A percentile compares a stretch with the other conserved stretches of the same genome.
phyloP scores from a whole-genome alignment of 345 rosid genomes.

The Eucalyptus polybractea region DNA sequence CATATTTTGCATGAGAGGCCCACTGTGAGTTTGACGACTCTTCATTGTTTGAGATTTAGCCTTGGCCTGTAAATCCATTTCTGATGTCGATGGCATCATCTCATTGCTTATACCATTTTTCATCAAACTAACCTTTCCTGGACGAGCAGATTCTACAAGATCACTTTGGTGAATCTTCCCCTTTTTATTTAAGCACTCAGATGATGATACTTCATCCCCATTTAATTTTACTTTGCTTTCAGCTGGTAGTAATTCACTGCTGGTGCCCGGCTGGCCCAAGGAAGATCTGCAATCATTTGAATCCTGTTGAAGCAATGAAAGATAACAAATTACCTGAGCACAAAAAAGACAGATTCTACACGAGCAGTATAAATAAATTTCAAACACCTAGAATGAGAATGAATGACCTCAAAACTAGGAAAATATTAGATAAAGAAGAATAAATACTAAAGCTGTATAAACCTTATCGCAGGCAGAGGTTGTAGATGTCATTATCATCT shows the following conservation, averaged over 20 bases:
- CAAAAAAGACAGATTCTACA: background rate
- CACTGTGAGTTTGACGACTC: conserved; percentile 77
- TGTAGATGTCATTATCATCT: conserved; percentile 13
- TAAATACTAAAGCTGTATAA: background rate
- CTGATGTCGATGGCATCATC: conserved; percentile 30
- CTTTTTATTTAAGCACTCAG: conserved; percentile 27
- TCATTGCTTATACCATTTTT: conserved; percentile 39
- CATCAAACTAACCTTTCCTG: conserved; percentile 19
- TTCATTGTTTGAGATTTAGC: conserved; percentile 22
- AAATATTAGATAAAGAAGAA: background rate
- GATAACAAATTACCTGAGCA: background rate
- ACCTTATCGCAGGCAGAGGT: conserved; percentile 34
- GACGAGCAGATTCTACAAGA: conserved; percentile 13
- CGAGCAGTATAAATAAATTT: background rate
- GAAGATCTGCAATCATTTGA: conserved; percentile 1
- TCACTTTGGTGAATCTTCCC: conserved; percentile 42
- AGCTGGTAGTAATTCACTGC: conserved; percentile 12
- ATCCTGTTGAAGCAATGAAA: conserved; percentile 18
- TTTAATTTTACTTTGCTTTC: conserved; percentile 12
- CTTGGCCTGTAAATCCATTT: conserved; percentile 35
- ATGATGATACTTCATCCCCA: conserved; percentile 11
- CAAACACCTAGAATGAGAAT: background rate
- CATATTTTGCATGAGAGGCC: conserved; percentile 63
- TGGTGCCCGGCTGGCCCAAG: conserved; percentile 12
- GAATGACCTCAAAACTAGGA: background rate